Evolutionary conservation across 495 filamentous ascomycete species (phyloP).

Genomic region (Rhypophila decipiens): DNA sequence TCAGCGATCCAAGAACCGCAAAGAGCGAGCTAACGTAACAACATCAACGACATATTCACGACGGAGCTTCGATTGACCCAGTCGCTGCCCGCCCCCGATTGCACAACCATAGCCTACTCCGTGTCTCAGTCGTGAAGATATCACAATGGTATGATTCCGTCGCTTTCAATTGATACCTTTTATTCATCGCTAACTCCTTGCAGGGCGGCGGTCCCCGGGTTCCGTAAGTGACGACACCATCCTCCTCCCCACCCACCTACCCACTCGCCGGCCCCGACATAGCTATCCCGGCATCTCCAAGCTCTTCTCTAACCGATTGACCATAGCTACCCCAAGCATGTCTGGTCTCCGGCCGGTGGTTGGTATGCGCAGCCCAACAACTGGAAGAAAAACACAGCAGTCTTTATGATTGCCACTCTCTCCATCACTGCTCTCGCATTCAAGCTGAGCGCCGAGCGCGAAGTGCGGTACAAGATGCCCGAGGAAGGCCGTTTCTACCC

Average conservation of each 20-base stretch:
- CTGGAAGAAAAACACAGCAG: slow-evolving; percentile 92
- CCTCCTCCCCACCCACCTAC: background rate
- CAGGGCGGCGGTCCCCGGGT: slow-evolving; percentile 78
- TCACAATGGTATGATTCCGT: slow-evolving; percentile 27
- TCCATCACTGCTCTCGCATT: slow-evolving; percentile 68
- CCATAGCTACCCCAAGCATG: slow-evolving; percentile 89
- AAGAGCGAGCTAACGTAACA: too few species aligned
- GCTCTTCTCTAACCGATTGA: slow-evolving; percentile 7
- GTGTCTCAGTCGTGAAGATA: background rate
- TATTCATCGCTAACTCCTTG: slow-evolving; percentile 26
- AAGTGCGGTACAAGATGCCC: slow-evolving; percentile 76
- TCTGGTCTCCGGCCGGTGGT: slow-evolving; percentile 97
- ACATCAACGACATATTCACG: too few species aligned
- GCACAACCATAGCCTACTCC: too few species aligned
- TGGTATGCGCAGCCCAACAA: slow-evolving; percentile 94
- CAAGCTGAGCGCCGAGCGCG: slow-evolving; percentile 76
- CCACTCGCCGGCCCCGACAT: too few species aligned
- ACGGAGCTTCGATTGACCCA: slow-evolving; percentile 1
- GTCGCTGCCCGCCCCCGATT: background rate
- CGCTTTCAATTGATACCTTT: slow-evolving; percentile 2
- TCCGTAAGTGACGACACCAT: slow-evolving; percentile 58
- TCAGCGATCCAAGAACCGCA: too few species aligned
- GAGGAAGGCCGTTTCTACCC: slow-evolving; percentile 85
- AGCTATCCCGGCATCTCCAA: too few species aligned
- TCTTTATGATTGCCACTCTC: slow-evolving; percentile 65